phyloP scores from a whole-genome alignment of 148 eudicot genomes.

The Silene conica region DNA sequence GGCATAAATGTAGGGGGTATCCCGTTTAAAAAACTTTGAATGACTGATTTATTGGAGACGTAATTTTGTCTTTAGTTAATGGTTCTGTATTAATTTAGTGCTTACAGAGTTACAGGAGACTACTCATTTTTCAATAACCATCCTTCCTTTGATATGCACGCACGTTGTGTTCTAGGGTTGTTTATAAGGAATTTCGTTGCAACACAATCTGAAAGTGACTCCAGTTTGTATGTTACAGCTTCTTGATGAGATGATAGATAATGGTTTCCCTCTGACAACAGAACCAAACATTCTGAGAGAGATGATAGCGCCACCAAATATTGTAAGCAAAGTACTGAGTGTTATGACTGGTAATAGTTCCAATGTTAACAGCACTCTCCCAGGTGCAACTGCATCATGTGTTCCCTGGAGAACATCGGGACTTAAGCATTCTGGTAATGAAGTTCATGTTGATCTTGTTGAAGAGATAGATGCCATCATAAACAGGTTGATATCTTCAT shows the following conservation, averaged over 20 bases:
- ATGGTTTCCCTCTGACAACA: constrained; percentile 94
- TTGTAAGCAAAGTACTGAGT: constrained; percentile 88
- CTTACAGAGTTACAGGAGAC: no score
- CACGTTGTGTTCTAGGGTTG: neutral
- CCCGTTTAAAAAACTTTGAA: no score
- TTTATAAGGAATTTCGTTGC: neutral
- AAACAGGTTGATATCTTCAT: constrained; percentile 46
- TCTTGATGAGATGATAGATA: constrained; percentile 99
- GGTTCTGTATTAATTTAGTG: no score
- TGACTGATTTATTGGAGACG: no score
- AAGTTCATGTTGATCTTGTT: constrained; percentile 83
- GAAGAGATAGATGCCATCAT: constrained; percentile 91
- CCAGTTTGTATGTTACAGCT: constrained; percentile 53
- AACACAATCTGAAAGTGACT: constrained; percentile 16
- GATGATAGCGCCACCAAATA: constrained; percentile 93
- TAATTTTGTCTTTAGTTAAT: no score
- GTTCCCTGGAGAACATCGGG: constrained; percentile 96
- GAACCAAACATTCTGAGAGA: constrained; percentile 90
- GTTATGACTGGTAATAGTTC: constrained; percentile 93
- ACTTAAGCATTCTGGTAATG: constrained; percentile 78
- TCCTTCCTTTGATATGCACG: no score
- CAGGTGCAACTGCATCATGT: constrained; percentile 75
- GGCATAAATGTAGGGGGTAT: no score
- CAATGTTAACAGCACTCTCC: constrained; percentile 76
- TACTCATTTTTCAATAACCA: no score